Percentiles rank a stretch among this genome's conserved stretches.
These are phyloP conservation scores for Solanum etuberosum DNA, from an alignment of 257 asterid species.

Conservation along the genomic window DNA sequence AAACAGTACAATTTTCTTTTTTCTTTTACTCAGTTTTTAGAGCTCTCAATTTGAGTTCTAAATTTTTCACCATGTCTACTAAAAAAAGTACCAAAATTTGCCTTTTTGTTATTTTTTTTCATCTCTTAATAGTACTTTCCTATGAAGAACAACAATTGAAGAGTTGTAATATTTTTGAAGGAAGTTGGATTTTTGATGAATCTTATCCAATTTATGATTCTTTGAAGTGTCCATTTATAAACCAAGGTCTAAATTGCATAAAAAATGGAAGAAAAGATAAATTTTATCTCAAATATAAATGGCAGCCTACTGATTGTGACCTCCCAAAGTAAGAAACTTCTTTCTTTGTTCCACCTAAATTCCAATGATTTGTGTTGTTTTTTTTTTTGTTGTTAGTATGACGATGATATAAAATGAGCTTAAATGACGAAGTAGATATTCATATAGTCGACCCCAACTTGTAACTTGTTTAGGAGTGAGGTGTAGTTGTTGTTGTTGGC, in stretches of 20 bases:
- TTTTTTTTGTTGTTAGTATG: not conserved
- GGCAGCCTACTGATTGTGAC: slow-evolving; percentile 51
- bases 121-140: not conserved
- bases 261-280: slow-evolving; percentile 47
- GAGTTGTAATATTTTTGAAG: slow-evolving; percentile 37
- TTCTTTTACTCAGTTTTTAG: not conserved
- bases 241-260: slow-evolving; percentile 42
- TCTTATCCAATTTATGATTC: slow-evolving; percentile 44
- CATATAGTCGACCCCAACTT: not conserved
- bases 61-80: not conserved
- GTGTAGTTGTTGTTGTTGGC: not conserved
- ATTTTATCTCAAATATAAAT: slow-evolving; percentile 30
- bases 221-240: slow-evolving; percentile 43
- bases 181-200: slow-evolving; percentile 57
- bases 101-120: not conserved
- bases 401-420: not conserved
- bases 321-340: not conserved
- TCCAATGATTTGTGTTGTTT: not conserved
- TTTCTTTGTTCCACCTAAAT: not conserved
- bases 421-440: too few relatives aligned
- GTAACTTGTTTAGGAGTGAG: not conserved
- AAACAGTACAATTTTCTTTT: not conserved
- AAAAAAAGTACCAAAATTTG: not conserved
- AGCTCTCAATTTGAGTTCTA: not conserved
- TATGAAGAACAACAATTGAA: not conserved